phyloP scores from a whole-genome alignment of 225 moss, liverwort and hornwort genomes.

The Physcomitrellopsis africana region DNA sequence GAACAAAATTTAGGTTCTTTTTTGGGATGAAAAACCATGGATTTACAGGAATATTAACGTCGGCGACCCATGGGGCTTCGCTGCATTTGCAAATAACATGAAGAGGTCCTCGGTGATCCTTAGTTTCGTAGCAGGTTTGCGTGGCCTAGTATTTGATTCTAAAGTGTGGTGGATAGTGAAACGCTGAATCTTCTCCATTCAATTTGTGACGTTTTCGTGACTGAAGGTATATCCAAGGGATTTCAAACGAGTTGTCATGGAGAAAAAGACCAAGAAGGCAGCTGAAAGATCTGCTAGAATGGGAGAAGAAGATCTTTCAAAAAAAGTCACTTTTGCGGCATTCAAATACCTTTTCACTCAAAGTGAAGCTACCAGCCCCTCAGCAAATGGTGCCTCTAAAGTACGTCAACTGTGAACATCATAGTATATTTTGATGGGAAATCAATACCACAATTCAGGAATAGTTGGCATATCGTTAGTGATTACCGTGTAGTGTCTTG shows the following conservation, averaged over 20 bases:
- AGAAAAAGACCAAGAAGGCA: slow-evolving; percentile 57
- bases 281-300: slow-evolving; percentile 39
- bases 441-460: background rate
- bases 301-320: slow-evolving; percentile 60
- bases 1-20: background rate
- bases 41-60: no score
- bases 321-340: slow-evolving; percentile 68
- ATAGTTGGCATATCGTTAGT: background rate
- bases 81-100: no score
- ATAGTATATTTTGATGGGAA: background rate
- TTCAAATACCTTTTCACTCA: slow-evolving; percentile 60
- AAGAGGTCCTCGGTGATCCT: no score
- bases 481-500: background rate
- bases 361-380: slow-evolving; percentile 15
- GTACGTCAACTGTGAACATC: slow-evolving; percentile 20
- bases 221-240: slow-evolving; percentile 80
- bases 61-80: no score
- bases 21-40: no score
- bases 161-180: background rate
- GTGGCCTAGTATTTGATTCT: background rate
- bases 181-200: background rate
- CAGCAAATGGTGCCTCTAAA: slow-evolving; percentile 46
- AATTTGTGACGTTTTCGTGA: slow-evolving; percentile 16
- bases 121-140: background rate
- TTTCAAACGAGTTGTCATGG: slow-evolving; percentile 74